Base-by-base conservation (phyloP, 768 basidiomycete genomes). In the Macrolepiota albuminosa region DNA sequence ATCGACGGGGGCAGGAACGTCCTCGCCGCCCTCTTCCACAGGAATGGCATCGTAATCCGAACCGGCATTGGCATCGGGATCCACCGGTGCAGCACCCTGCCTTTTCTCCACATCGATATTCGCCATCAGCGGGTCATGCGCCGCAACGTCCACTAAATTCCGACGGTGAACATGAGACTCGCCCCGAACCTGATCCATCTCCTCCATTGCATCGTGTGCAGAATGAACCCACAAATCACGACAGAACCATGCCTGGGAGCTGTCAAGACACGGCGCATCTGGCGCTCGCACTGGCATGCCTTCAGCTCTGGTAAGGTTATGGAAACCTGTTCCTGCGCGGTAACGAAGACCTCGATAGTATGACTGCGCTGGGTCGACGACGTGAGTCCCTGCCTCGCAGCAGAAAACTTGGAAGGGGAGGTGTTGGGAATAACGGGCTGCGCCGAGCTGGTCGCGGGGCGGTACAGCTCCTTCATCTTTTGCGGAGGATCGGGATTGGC, bases 371-470 rank as follows among this genome's bases (percentile, higher is more conserved):
- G 97, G 97, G 70, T 99, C 97, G 63, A 99, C 88, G 69, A 99
- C 87, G 71, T 98, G 97, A 0, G 94, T 95, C 6, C 97, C 97
- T 0, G 94, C 89, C 77, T 99, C 97, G 74, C 97, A 99, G 78
- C 97, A 99, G 76, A 97, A 98, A 9, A 91, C 94, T 71, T 99
- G 97, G 80, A 99, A 98, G 4, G 97, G 97, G 1, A 98, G 84
- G 68, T 99, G 95, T 60, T 89, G 85, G 1, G 85, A 85, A 72
- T 96, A 99, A 21, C 95, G 89, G 34, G 83, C 76, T 1, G 93
- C 86, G 3, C 92, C 94, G 48, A 78, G 78, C 59, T 80, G 80
- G 72, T 99, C 95, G 63, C 95, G 89, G 3, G 96, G 96, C 16
- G 97, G 97, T 0, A 94, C 93, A 2, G 89, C 88, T 68, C 34